Evolutionary conservation across 2,329 filamentous ascomycete species (phyloP), one percentile per base, ranked within the genome.

Genomic region (Metarhizium robertsii): DNA sequence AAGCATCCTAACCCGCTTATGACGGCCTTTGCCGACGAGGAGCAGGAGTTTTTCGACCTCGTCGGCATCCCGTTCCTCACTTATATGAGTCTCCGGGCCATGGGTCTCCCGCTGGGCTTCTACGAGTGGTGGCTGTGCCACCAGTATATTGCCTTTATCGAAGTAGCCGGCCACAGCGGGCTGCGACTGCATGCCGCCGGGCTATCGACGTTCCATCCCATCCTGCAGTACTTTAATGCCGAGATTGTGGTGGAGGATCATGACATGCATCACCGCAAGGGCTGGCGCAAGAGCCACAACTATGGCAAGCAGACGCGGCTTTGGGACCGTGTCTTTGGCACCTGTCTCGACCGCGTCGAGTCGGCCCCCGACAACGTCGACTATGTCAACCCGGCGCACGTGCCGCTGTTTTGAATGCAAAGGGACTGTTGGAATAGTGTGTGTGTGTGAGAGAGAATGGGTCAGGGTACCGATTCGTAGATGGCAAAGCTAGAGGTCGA

Each of bases 111-210:
- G 0, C 71, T 75, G 71, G 72, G 71, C 6, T 76, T 75, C 59
- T 75, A 75, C 53, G 72, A 75, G 43, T 75, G 71, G 67, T 75
- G 72, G 72, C 60, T 75, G 25, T 75, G 72, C 61, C 68, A 74
- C 50, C 64, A 72, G 54, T 76, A 74, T 53, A 65, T 75, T 25
- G 66, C 71, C 8, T 75, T 66, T 59, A 61, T 68, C 13, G 71
- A 73, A 57, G 55, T 73, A 5, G 64, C 63, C n/a, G 71, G 71
- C 4, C 71, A 74, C 52, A 68, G 64, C 32, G 70, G 71, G 0
- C 50, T 75, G 13, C 67, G 73, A 4, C 46, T 75, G 3, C 66
- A 66, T 48, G 60, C 65, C 1, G 65, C 65, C 0, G 64, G 68
- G 0, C 68, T 71, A 0, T 63, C 64, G 0, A 67, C 70, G 0